Base-by-base conservation (phyloP, 2,329 filamentous ascomycete genomes). In the Elsinoe batatas region DNA sequence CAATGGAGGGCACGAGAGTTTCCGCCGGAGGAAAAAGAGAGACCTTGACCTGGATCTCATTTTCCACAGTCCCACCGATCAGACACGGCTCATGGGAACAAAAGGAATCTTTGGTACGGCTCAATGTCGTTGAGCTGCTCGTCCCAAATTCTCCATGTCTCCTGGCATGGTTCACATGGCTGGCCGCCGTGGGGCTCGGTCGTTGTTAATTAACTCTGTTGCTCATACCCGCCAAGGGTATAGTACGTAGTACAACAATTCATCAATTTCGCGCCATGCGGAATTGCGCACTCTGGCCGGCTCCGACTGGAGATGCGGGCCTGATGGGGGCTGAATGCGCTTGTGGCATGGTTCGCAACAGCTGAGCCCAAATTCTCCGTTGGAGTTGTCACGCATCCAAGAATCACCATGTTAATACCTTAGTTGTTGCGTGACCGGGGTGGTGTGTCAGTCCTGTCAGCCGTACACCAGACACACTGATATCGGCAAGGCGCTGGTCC, bases 261-360 rank as follows among this genome's bases (percentile, higher is more conserved):
- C 6, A 50, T 35, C 46, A 35, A 50, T 50, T 32, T 50, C 13
- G 32, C 46, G 47, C 47, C 47, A 51, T 51, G 47, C 47, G 15
- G 47, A 17, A 30, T 51, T 51, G 47, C 47, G 33, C 47, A 51
- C 47, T 35, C 47, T 36, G 8, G 10, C 18, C 40, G n/a, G 15
- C 40, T 22, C 20, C 12, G 18, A 44, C 12, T 22, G 40, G 40
- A 13, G 15, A 30, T 30, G 26, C 26, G 3, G 40, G n/a, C 13
- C 18, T 43, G 46, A n/a, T 50, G 26, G 42, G 7, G 42, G 42
- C 20, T 46, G 20, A 30, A 3, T 15, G 36, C 15, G 36, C 2
- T 30, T 30, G 26, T 30, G 26, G 26, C 26, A 26, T 26, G 22
- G 22, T 26, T 26, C 22, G 22, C 6, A 6, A 26, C 22, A 26